phyloP scores from a whole-genome alignment of 2,329 filamentous ascomycete species.

The Pseudocercospora fuligena region DNA sequence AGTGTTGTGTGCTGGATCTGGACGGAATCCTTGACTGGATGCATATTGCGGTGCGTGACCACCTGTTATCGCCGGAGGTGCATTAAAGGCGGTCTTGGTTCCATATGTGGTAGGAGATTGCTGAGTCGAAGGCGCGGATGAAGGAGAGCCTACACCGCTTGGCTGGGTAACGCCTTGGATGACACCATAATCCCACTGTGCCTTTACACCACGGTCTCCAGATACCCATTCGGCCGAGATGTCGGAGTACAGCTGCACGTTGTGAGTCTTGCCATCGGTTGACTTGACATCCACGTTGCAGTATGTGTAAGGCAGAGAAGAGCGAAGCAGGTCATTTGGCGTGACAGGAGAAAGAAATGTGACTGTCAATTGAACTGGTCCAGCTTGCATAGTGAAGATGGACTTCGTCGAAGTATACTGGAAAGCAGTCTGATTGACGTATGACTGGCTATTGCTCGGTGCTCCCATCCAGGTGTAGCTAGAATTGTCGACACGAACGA shows the following conservation, averaged over 20 bases:
- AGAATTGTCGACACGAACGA: slow-evolving; percentile 69
- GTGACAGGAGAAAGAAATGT: slow-evolving; percentile 21
- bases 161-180: slow-evolving; percentile 14
- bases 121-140: slow-evolving; percentile 12
- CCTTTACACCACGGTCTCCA: slow-evolving; percentile 59
- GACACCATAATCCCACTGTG: slow-evolving; percentile 64
- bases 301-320: slow-evolving; percentile 74
- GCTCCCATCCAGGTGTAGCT: slow-evolving; percentile 49
- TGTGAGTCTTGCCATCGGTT: slow-evolving; percentile 64
- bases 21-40: slow-evolving; percentile 13
- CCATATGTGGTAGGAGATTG: slow-evolving; percentile 21
- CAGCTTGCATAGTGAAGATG: slow-evolving; percentile 65
- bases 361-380: slow-evolving; percentile 26
- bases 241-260: slow-evolving; percentile 73
- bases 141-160: neutral
- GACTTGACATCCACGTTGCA: slow-evolving; percentile 67
- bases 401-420: slow-evolving; percentile 74
- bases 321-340: slow-evolving; percentile 38
- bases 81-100: slow-evolving; percentile 26
- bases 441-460: slow-evolving; percentile 48
- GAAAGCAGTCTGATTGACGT: slow-evolving; percentile 65
- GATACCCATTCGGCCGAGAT: slow-evolving; percentile 75
- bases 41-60: slow-evolving; percentile 21
- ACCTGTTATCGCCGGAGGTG: slow-evolving; percentile 16
- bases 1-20: slow-evolving; percentile 8